Conservation (phyloP, 1,284 basidiomycete species). For the Exsudoporus floridanus region DNA sequence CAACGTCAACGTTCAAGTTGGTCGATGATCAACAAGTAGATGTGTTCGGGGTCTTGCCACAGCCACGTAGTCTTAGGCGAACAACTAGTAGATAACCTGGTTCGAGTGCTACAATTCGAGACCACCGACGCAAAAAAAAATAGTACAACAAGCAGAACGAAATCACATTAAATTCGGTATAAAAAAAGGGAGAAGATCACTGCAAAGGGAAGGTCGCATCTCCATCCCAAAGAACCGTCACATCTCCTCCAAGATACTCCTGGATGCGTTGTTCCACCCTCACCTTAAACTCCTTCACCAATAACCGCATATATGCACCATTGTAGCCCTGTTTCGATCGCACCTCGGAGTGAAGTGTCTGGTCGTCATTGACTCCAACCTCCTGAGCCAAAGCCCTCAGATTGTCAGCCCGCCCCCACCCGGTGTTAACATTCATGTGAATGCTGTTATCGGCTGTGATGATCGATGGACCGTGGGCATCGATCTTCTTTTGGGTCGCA, state of each 20-base stretch:
- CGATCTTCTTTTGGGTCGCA: conserved; percentile 5
- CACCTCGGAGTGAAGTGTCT: conserved; percentile 4
- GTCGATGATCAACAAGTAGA: background rate
- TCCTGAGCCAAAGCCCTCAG: conserved; percentile 5
- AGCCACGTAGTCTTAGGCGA: background rate
- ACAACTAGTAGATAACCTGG: too few species aligned
- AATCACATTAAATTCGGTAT: background rate
- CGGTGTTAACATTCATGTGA: conserved; percentile 6
- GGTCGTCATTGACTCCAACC: background rate
- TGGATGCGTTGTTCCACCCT: conserved; percentile 9
- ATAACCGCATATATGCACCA: background rate
- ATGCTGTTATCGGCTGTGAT: conserved; percentile 11
- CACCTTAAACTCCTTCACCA: conserved; percentile 2
- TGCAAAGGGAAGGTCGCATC: conserved; percentile 8
- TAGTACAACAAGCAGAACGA: background rate
- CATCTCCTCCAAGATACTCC: conserved; percentile 1
- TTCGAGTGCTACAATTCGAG: too few species aligned
- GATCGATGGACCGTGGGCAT: conserved; percentile 2
- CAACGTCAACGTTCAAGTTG: background rate
- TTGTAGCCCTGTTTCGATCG: conserved; percentile 6
- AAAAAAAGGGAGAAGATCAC: background rate
- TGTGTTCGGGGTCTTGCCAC: conserved; percentile 7
- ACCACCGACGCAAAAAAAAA: too few species aligned
- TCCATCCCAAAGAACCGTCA: conserved; percentile 7
- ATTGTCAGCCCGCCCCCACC: conserved; percentile 2